Base-by-base conservation (phyloP, 352 stramenopile genomes). In the Pythium dissotocum region DNA sequence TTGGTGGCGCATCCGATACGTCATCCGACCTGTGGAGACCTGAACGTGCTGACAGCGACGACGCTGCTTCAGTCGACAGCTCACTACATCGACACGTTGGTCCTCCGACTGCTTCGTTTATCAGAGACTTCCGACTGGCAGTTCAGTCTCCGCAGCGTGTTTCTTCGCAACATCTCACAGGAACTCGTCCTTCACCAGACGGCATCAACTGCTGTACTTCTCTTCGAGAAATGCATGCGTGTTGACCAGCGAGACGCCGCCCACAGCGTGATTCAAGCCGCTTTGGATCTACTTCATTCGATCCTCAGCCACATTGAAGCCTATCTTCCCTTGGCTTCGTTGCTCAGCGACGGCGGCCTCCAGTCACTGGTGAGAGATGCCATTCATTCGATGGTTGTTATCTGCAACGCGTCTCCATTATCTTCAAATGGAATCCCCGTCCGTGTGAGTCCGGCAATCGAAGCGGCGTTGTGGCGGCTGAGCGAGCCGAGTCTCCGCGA, bases 401-500 rank as follows among this genome's bases (percentile, higher is more conserved):
- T 65, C 8, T 71, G 64, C 24, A 58, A 57, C 14, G 57, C 56
- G 9, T 24, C 56, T 8, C 53, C 16, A 26, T 4, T 9, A 6
- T 44, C 10, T 9, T 13, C 3, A 28, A 38, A 33, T 21, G 2
- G 21, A 42, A 0, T 13, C 13, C 9, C 4, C 18, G 12, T 35
- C 21, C 12, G n/a, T 6, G 44, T 51, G 21, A 64, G 35, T 26
- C 38, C 64, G 4, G 33, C 44, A 0, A 55, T 65, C n/a, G 28
- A 59, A 32, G 57, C 70, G 1, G 70, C 76, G 35, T 65, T 82
- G 21, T 82, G 76, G 76, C 58, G 76, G 14, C 18, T 82, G 13
- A 65, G 67, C 38, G 70, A 82, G 28, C 38, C 65, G 24, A 44
- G 55, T 8, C 59, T 82, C 13, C 69, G 54, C 1, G 60, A 73